A percentile compares a stretch with the other conserved stretches of the same genome.
These are phyloP conservation scores for Sarocladium strictum DNA, from an alignment of 2,329 filamentous ascomycete genomes.

Conservation along the genomic window DNA sequence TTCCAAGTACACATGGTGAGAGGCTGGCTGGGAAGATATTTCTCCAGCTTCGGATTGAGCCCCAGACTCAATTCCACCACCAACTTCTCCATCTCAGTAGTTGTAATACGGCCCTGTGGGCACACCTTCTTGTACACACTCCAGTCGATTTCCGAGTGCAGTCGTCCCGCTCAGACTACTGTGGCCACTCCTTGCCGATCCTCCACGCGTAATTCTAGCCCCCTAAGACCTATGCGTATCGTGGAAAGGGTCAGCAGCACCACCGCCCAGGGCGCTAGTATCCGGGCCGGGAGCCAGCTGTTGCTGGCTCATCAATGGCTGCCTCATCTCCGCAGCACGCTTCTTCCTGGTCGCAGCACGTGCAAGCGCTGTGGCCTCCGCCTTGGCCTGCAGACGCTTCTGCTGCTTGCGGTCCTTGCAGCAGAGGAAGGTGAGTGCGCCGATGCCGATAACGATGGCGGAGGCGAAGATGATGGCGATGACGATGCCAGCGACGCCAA, in stretches of 20 bases:
- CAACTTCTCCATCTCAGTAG: too few species aligned
- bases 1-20: too few species aligned
- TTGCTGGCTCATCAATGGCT: constrained; percentile 30
- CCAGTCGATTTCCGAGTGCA: constrained; percentile 12
- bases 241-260: constrained; percentile 29
- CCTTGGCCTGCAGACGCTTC: constrained; percentile 35
- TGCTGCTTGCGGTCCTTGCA: constrained; percentile 42
- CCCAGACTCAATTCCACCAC: too few species aligned
- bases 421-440: constrained; percentile 43
- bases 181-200: constrained; percentile 11
- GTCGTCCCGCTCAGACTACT: neutral
- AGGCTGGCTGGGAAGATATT: too few species aligned
- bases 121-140: neutral
- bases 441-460: constrained; percentile 31
- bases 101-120: neutral
- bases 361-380: constrained; percentile 44
- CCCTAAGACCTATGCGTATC: constrained; percentile 27
- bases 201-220: constrained; percentile 12
- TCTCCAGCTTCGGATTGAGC: too few species aligned
- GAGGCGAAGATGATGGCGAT: constrained; percentile 41
- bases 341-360: constrained; percentile 41
- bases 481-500: constrained; percentile 40
- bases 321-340: constrained; percentile 26
- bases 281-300: constrained; percentile 10
- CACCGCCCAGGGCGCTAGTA: constrained; percentile 18